These are phyloP conservation scores for Fraxinus anomala DNA, from an alignment of 257 asterid species.

Conservation along the genomic window DNA sequence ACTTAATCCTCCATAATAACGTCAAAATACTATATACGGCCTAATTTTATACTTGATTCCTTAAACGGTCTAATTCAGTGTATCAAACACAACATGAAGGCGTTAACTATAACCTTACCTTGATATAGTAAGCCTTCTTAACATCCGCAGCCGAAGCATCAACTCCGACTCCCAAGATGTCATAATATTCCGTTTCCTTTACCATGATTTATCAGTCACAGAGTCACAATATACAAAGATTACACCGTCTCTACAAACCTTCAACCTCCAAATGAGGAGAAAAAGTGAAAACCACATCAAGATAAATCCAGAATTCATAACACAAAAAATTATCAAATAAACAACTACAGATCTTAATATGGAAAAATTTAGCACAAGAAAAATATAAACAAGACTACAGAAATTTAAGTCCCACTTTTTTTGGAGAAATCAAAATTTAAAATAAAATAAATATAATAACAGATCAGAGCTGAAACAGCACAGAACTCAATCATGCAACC, in stretches of 20 bases:
- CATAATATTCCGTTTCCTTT: slow-evolving; percentile 73
- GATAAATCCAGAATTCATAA: slow-evolving; percentile 18
- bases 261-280: slow-evolving; percentile 26
- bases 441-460: neutral
- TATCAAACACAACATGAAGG: neutral
- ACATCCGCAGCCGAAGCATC: slow-evolving; percentile 68
- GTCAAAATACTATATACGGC: no score
- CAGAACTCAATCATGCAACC: neutral
- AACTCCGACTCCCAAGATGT: slow-evolving; percentile 59
- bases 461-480: slow-evolving; percentile 3
- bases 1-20: neutral
- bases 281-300: slow-evolving; percentile 18
- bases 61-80: no score
- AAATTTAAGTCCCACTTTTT: neutral
- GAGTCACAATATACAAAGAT: slow-evolving; percentile 9
- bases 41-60: no score
- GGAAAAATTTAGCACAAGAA: neutral
- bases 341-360: neutral
- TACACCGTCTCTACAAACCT: neutral
- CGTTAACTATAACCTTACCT: slow-evolving; percentile 43
- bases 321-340: neutral
- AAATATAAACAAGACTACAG: neutral
- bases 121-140: slow-evolving; percentile 72
- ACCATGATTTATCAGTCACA: slow-evolving; percentile 44
- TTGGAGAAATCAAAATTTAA: neutral